Evolutionary conservation across 2,329 filamentous ascomycete genomes (phyloP).

Genomic region (Lasiodiplodia theobromae): DNA sequence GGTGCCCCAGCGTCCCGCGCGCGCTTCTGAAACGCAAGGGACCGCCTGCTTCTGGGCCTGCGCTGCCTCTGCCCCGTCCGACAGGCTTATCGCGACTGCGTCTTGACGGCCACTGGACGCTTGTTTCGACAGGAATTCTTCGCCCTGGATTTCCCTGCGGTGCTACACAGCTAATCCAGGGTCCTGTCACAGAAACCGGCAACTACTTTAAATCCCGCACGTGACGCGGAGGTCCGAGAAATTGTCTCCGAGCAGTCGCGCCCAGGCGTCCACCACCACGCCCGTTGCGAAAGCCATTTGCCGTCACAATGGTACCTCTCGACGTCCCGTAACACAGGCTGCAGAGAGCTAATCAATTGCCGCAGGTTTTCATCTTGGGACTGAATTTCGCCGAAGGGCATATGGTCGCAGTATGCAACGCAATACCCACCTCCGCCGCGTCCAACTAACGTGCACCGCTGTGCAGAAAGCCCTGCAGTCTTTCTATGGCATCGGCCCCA

Average conservation of each 20-base stretch:
- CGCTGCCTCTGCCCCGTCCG: neutral
- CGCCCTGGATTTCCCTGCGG: neutral
- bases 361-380: conserved; percentile 82
- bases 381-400: conserved; percentile 84
- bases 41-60: conserved; percentile 10
- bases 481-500: conserved; percentile 85
- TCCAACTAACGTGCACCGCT: conserved; percentile 3
- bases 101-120: neutral
- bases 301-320: conserved; percentile 16
- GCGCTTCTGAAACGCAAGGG: conserved; percentile 28
- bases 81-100: neutral
- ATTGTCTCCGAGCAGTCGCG: conserved; percentile 8
- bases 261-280: conserved; percentile 1
- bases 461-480: conserved; percentile 73
- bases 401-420: conserved; percentile 78
- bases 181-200: neutral
- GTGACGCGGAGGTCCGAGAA: conserved; percentile 24
- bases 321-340: neutral
- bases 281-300: neutral
- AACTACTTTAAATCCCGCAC: conserved; percentile 2
- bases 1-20: conserved; percentile 8
- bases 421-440: conserved; percentile 22
- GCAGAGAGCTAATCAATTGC: neutral
- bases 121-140: neutral
- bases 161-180: neutral